These are phyloP conservation scores for Termitomyces sp. DNA, from an alignment of 768 basidiomycete genomes.

Conservation along the genomic window DNA sequence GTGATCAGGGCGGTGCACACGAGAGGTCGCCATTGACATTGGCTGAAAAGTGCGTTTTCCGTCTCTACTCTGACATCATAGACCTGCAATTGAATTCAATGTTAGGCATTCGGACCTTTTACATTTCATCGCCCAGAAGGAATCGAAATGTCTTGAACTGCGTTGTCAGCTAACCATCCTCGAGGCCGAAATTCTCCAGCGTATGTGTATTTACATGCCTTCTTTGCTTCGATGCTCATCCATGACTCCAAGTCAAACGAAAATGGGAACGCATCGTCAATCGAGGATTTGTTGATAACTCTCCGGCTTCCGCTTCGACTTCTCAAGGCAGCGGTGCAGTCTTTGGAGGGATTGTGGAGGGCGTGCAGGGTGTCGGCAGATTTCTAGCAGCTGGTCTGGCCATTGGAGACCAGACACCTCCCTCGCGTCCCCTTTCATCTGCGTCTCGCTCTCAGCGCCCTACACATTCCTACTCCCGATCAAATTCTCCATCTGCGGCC, in stretches of 20 bases:
- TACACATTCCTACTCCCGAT: slow-evolving; percentile 8
- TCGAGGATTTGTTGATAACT: slow-evolving; percentile 41
- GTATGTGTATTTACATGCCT: slow-evolving; percentile 30
- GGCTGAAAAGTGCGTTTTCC: slow-evolving; percentile 60
- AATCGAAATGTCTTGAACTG: slow-evolving; percentile 78
- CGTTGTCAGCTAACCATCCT: slow-evolving; percentile 69
- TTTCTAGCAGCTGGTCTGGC: slow-evolving; percentile 48
- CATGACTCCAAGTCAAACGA: slow-evolving; percentile 55
- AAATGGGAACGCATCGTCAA: slow-evolving; percentile 83
- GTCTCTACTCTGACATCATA: background rate
- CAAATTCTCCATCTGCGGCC: slow-evolving; percentile 13
- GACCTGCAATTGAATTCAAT: background rate
- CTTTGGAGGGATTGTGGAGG: slow-evolving; percentile 61
- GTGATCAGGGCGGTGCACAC: slow-evolving; percentile 17
- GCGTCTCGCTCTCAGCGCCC: slow-evolving; percentile 5
- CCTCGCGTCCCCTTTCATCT: background rate
- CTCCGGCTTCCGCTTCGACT: slow-evolving; percentile 14
- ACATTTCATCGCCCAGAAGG: slow-evolving; percentile 85
- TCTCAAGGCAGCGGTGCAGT: slow-evolving; percentile 31
- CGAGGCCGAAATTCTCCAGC: slow-evolving; percentile 67
- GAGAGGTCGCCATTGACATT: slow-evolving; percentile 53
- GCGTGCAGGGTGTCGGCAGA: slow-evolving; percentile 56
- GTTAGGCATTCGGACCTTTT: slow-evolving; percentile 74
- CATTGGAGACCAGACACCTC: slow-evolving; percentile 21
- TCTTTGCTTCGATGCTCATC: background rate